Conservation (phyloP, 441 rosid species). For the Brassica hybrid region DNA sequence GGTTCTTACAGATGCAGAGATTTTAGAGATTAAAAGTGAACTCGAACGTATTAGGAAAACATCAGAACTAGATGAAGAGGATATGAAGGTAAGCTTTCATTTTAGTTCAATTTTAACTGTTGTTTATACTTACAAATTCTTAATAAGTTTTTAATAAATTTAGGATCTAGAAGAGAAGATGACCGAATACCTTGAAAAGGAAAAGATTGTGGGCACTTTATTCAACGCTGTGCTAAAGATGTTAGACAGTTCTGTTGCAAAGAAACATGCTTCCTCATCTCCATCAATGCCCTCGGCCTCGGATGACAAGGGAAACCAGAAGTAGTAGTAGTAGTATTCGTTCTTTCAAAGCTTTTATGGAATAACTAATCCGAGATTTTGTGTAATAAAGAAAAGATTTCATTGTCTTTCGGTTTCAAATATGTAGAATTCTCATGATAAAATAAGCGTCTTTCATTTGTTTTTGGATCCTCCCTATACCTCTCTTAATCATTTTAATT, state of each 20-base stretch:
- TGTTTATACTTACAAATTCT: not conserved
- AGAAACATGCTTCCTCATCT: not conserved
- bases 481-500: too few relatives aligned
- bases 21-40: slow-evolving; percentile 2
- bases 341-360: not conserved
- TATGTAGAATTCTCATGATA: not conserved
- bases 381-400: not conserved
- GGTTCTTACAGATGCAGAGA: slow-evolving; percentile 19
- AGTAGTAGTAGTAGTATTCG: not conserved
- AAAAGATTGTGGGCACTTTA: not conserved
- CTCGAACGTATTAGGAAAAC: not conserved
- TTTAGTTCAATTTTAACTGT: not conserved
- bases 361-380: not conserved
- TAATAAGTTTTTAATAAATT: not conserved
- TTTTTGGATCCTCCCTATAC: not conserved
- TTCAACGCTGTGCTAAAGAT: not conserved
- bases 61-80: slow-evolving; percentile 1
- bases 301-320: not conserved
- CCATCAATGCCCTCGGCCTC: not conserved
- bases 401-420: not conserved
- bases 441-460: not conserved
- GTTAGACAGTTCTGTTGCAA: not conserved
- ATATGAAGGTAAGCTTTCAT: not conserved
- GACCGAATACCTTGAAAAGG: not conserved
- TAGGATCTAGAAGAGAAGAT: slow-evolving; percentile 7